These are phyloP conservation scores for Cicer bijugum DNA, from an alignment of 306 rosid genomes.

Conservation along the genomic window DNA sequence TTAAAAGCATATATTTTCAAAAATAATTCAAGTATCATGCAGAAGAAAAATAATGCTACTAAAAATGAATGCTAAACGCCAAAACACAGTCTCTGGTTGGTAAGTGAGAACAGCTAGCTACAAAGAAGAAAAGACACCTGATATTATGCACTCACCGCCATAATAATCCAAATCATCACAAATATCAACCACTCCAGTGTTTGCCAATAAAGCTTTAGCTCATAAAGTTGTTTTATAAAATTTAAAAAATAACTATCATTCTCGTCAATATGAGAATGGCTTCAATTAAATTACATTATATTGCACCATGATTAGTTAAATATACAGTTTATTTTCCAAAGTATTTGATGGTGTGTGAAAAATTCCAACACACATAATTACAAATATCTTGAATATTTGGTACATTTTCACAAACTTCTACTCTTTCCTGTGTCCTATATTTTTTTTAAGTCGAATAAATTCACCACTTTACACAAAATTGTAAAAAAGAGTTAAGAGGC, in stretches of 20 bases:
- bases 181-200: conserved; percentile 35
- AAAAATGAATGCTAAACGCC: conserved; percentile 27
- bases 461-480: conserved; percentile 54
- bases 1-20: no score
- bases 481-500: conserved; percentile 34
- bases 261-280: conserved; percentile 12
- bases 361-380: conserved; percentile 53
- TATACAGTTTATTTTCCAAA: conserved; percentile 54
- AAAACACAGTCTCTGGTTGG: conserved; percentile 31
- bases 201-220: conserved; percentile 33
- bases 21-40: no score
- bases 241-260: not conserved
- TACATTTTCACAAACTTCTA: conserved; percentile 42
- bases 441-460: conserved; percentile 19
- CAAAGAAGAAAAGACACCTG: conserved; percentile 7
- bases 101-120: conserved; percentile 5
- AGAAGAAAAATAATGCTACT: not conserved
- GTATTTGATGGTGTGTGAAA: conserved; percentile 47
- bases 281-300: conserved; percentile 44
- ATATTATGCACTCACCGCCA: not conserved
- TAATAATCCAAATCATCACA: conserved; percentile 22
- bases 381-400: conserved; percentile 44
- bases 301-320: conserved; percentile 43
- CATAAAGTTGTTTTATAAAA: conserved; percentile 28
- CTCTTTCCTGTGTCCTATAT: conserved; percentile 43